phyloP scores from a whole-genome alignment of 2,329 filamentous ascomycete species.

The Aspergillus unguis region DNA sequence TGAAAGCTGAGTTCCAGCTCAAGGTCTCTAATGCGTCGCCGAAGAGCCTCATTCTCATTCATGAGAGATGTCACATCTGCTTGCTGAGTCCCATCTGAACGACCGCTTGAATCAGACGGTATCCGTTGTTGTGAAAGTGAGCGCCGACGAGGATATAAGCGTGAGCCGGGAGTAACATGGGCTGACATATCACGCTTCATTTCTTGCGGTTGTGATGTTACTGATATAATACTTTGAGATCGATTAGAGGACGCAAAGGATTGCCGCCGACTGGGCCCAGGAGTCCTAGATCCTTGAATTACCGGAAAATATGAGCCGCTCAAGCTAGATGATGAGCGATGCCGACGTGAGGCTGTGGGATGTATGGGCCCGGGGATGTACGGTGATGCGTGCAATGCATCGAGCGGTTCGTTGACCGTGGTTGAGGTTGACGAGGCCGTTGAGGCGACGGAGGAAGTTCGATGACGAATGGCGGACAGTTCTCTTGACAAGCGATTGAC shows the following conservation, averaged over 20 bases:
- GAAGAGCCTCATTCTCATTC: conserved; percentile 46
- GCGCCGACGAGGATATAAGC: conserved; percentile 29
- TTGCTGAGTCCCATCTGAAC: conserved; percentile 43
- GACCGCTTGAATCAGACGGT: conserved; percentile 29
- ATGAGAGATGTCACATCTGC: conserved; percentile 45
- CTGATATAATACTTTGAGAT: conserved; percentile 28
- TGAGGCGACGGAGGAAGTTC: conserved; percentile 61
- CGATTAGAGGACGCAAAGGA: conserved; percentile 41
- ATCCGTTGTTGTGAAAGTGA: conserved; percentile 29
- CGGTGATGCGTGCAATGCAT: conserved; percentile 42
- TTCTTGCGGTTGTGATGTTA: conserved; percentile 26
- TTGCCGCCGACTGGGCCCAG: conserved; percentile 41
- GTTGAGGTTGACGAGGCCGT: conserved; percentile 57
- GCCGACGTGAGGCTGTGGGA: conserved; percentile 53
- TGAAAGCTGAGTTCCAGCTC: conserved; percentile 43
- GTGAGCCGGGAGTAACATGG: conserved; percentile 23
- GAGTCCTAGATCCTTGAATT: conserved; percentile 33
- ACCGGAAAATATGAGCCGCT: conserved; percentile 45
- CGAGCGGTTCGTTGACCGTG: conserved; percentile 47
- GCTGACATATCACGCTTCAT: conserved; percentile 27
- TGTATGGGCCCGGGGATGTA: conserved; percentile 48
- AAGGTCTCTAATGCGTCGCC: conserved; percentile 44
- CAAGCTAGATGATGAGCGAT: conserved; percentile 56
- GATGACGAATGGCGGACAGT: conserved; percentile 74
- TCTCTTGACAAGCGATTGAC: conserved; percentile 92